These are phyloP conservation scores for Euclidium syriacum DNA, from an alignment of 345 rosid genomes.

Conservation along the genomic window DNA sequence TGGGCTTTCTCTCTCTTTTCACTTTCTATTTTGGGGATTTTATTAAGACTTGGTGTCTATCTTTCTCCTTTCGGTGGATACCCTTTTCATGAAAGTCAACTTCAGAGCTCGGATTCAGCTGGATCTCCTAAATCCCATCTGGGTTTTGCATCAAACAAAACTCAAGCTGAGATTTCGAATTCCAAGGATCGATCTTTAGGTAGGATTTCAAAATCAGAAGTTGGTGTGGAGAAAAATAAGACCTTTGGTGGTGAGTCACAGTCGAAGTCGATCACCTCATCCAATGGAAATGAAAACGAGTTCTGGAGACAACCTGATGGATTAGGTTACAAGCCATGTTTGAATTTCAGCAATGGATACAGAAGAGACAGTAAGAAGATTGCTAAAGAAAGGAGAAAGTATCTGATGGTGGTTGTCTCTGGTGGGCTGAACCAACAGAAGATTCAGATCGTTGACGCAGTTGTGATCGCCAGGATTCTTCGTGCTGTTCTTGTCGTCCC, in stretches of 20 bases:
- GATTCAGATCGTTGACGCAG: slow-evolving; percentile 98
- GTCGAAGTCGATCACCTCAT: not conserved
- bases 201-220: slow-evolving; percentile 2
- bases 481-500: slow-evolving; percentile 97
- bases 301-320: slow-evolving; percentile 99
- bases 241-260: slow-evolving; percentile 15
- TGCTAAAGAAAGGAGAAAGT: slow-evolving; percentile 46
- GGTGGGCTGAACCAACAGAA: slow-evolving; percentile 99
- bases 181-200: slow-evolving; percentile 9
- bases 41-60: slow-evolving; percentile 37
- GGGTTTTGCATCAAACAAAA: slow-evolving; percentile 17
- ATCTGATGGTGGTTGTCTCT: slow-evolving; percentile 82
- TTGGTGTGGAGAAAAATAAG: slow-evolving; percentile 11
- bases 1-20: slow-evolving; percentile 56
- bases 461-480: slow-evolving; percentile 90
- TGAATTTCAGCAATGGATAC: slow-evolving; percentile 53
- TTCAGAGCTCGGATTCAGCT: slow-evolving; percentile 20
- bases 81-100: slow-evolving; percentile 38
- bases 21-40: slow-evolving; percentile 49
- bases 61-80: slow-evolving; percentile 39
- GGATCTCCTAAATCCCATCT: slow-evolving; percentile 21
- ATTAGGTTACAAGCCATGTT: slow-evolving; percentile 74
- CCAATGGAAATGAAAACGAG: slow-evolving; percentile 31
- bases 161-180: slow-evolving; percentile 2
- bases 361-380: slow-evolving; percentile 41